Conservation (phyloP, 192 early-diverging fungal species). For the Radiomyces spectabilis region DNA sequence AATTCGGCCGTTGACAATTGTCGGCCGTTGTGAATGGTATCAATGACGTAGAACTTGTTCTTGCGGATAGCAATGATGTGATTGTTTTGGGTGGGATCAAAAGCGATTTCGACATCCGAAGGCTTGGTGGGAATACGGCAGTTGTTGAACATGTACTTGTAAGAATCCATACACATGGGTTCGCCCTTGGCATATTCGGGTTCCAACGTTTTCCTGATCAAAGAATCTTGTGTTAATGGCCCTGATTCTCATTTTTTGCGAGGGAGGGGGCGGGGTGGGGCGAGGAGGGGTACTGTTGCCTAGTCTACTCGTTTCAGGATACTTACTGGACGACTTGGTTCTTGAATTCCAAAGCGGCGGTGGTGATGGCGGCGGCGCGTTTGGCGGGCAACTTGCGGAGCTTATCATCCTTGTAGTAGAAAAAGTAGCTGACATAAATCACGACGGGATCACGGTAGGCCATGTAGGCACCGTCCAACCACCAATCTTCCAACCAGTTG, state of each 20-base stretch:
- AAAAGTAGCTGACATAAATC: slow-evolving; percentile 96
- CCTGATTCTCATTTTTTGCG: background rate
- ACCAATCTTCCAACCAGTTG: slow-evolving; percentile 97
- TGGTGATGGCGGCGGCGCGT: slow-evolving; percentile 85
- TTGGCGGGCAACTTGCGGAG: slow-evolving; percentile 65
- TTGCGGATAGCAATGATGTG: slow-evolving; percentile 85
- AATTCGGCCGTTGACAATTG: slow-evolving; percentile 81
- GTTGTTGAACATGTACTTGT: slow-evolving; percentile 96
- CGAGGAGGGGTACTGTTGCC: no score
- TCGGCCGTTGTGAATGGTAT: slow-evolving; percentile 67
- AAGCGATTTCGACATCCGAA: slow-evolving; percentile 69
- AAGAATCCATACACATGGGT: slow-evolving; percentile 85
- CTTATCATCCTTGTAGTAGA: slow-evolving; percentile 85
- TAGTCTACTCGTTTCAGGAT: background rate
- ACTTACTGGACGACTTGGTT: slow-evolving; percentile 51
- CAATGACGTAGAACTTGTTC: slow-evolving; percentile 87
- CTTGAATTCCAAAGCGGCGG: slow-evolving; percentile 86
- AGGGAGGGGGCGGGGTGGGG: no score
- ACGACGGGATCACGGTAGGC: slow-evolving; percentile 93
- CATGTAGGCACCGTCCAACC: slow-evolving; percentile 92
- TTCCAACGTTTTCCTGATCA: slow-evolving; percentile 47
- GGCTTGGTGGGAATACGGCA: slow-evolving; percentile 85
- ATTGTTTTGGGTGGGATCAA: slow-evolving; percentile 66
- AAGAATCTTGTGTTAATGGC: background rate
- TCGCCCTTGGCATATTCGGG: slow-evolving; percentile 75